Percentiles rank a stretch among this genome's conserved stretches.
phyloP scores from a whole-genome alignment of 2,329 filamentous ascomycete genomes.

The Xylariaceae sp. region DNA sequence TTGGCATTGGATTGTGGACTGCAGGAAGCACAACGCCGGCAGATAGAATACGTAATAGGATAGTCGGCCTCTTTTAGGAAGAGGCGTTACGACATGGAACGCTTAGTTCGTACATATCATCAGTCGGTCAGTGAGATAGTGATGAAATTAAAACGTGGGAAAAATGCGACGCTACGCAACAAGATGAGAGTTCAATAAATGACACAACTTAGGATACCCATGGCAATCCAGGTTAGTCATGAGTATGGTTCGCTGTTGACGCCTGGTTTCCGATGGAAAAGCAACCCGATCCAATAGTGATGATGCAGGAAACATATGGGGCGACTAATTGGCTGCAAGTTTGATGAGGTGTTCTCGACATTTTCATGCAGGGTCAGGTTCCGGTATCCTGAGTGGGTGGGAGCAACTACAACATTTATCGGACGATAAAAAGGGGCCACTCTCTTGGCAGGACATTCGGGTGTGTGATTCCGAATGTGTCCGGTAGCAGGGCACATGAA shows the following conservation, averaged over 20 bases:
- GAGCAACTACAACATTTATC: constrained; percentile 4
- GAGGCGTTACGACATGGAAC: too few relatives aligned
- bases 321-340: constrained; percentile 24
- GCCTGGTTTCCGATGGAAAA: neutral
- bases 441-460: constrained; percentile 21
- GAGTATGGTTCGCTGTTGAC: neutral
- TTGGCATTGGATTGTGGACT: constrained; percentile 3
- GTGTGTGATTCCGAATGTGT: constrained; percentile 11
- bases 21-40: constrained; percentile 8
- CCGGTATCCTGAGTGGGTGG: constrained; percentile 16
- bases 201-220: too few relatives aligned
- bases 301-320: constrained; percentile 10
- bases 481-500: too few relatives aligned
- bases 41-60: too few relatives aligned
- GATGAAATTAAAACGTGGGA: neutral
- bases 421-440: constrained; percentile 20
- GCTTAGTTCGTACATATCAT: neutral
- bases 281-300: constrained; percentile 14
- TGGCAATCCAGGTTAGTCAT: too few relatives aligned
- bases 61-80: too few relatives aligned
- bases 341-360: constrained; percentile 31
- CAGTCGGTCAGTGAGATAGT: neutral
- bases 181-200: too few relatives aligned
- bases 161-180: too few relatives aligned
- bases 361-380: constrained; percentile 27